These are phyloP conservation scores for Borovskyia barvae DNA, from an alignment of 208 protist species.

Conservation along the genomic window DNA sequence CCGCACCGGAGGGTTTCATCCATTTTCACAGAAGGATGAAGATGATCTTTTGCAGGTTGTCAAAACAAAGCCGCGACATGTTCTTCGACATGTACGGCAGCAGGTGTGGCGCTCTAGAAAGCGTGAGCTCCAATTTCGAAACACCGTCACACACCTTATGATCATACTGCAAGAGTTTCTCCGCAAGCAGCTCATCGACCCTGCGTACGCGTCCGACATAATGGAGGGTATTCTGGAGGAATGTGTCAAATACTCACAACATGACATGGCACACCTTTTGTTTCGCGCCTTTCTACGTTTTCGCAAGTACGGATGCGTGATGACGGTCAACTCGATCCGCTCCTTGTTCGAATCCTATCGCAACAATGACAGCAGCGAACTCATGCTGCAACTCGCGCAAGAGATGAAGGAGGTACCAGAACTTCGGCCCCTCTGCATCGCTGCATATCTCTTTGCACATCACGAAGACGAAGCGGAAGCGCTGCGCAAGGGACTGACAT, in stretches of 20 bases:
- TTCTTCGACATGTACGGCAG: slow-evolving; percentile 84
- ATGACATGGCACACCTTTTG: slow-evolving; percentile 89
- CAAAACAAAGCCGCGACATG: slow-evolving; percentile 85
- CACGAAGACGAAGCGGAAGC: slow-evolving; percentile 59
- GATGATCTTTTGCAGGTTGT: slow-evolving; percentile 81
- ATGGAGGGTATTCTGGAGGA: slow-evolving; percentile 89
- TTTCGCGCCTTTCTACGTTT: slow-evolving; percentile 89
- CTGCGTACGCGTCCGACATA: slow-evolving; percentile 71
- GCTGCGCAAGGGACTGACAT: slow-evolving; percentile 46
- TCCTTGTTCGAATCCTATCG: slow-evolving; percentile 89
- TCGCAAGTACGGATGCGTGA: slow-evolving; percentile 85
- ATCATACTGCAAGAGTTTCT: slow-evolving; percentile 89
- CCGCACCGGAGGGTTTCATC: slow-evolving; percentile 59
- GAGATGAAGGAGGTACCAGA: slow-evolving; percentile 77
- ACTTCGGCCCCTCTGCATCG: slow-evolving; percentile 78
- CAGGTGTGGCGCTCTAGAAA: slow-evolving; percentile 88
- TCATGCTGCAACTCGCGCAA: slow-evolving; percentile 84
- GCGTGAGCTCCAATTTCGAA: slow-evolving; percentile 83
- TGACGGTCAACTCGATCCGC: slow-evolving; percentile 73
- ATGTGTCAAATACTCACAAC: slow-evolving; percentile 83
- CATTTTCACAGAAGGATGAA: slow-evolving; percentile 84
- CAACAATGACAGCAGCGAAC: slow-evolving; percentile 70
- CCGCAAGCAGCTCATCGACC: slow-evolving; percentile 85
- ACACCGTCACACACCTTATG: slow-evolving; percentile 89
- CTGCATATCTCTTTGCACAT: slow-evolving; percentile 82